phyloP scores from a whole-genome alignment of 179 eudicot species.

The Spinacia oleracea region DNA sequence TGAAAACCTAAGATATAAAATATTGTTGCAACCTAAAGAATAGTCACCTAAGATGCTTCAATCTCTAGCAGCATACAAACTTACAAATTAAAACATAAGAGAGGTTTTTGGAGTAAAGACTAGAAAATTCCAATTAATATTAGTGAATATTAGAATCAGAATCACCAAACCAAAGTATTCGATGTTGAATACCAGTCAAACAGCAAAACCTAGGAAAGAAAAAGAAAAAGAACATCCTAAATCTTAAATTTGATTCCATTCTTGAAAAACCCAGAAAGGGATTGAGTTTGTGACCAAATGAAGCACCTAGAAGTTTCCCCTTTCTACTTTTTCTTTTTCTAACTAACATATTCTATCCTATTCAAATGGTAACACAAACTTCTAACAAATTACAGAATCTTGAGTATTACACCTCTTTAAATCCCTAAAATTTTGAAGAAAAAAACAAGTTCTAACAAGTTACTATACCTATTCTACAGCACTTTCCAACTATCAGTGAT shows the following conservation, averaged over 20 bases:
- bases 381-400: slow-evolving; percentile 1
- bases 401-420: neutral
- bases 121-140: neutral
- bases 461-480: neutral
- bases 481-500: neutral
- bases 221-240: slow-evolving; percentile 20
- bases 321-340: slow-evolving; percentile 21
- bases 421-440: neutral
- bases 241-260: slow-evolving; percentile 13
- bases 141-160: neutral
- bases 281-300: slow-evolving; percentile 6
- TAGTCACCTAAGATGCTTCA: neutral
- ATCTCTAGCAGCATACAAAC: neutral
- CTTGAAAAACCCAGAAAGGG: slow-evolving; percentile 12
- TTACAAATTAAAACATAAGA: no score
- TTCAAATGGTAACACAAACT: neutral
- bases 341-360: slow-evolving; percentile 3
- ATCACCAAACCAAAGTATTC: slow-evolving; percentile 9
- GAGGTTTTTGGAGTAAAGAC: neutral
- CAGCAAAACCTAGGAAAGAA: slow-evolving; percentile 1
- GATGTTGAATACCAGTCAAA: slow-evolving; percentile 18
- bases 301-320: slow-evolving; percentile 17
- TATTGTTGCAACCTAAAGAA: slow-evolving; percentile 1
- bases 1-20: slow-evolving; percentile 1
- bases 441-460: neutral